A percentile compares a stretch with the other conserved stretches of the same genome.
These are phyloP conservation scores for Aspergillus heteromorphus DNA, from an alignment of 495 filamentous ascomycete species.

Conservation along the genomic window DNA sequence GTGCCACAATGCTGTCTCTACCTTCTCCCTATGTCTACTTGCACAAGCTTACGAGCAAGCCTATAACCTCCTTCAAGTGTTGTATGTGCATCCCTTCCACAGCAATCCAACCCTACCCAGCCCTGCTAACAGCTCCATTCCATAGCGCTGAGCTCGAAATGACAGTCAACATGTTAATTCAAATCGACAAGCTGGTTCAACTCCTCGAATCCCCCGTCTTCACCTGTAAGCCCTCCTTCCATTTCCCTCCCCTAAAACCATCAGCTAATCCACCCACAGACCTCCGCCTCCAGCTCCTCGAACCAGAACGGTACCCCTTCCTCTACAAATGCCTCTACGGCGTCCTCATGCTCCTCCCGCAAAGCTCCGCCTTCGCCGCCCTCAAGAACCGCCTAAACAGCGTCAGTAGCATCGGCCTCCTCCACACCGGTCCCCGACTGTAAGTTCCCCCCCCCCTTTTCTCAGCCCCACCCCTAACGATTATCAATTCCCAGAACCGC, in stretches of 20 bases:
- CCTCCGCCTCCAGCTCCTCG: slow-evolving; percentile 93
- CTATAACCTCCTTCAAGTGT: slow-evolving; percentile 92
- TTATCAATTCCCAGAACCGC: slow-evolving; percentile 1
- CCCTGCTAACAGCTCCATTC: slow-evolving; percentile 43
- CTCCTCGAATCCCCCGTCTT: slow-evolving; percentile 97
- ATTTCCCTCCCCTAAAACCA: background rate
- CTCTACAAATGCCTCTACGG: slow-evolving; percentile 99
- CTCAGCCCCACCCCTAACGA: background rate
- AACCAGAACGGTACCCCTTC: slow-evolving; percentile 92
- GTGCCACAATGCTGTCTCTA: slow-evolving; percentile 98
- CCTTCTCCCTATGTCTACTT: slow-evolving; percentile 90
- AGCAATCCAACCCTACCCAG: background rate
- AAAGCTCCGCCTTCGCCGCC: slow-evolving; percentile 93
- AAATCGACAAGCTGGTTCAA: slow-evolving; percentile 98
- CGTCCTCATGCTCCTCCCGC: slow-evolving; percentile 93
- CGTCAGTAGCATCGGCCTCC: slow-evolving; percentile 92
- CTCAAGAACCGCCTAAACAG: slow-evolving; percentile 95
- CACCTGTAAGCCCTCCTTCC: slow-evolving; percentile 58
- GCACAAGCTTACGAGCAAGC: slow-evolving; percentile 99
- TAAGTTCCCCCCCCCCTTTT: slow-evolving; percentile 49
- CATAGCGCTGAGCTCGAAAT: slow-evolving; percentile 91
- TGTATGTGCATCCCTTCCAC: slow-evolving; percentile 52
- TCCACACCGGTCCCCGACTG: slow-evolving; percentile 80
- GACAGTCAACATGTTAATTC: slow-evolving; percentile 97
- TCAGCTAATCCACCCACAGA: slow-evolving; percentile 45